These are phyloP conservation scores for Mycothermus thermophilus DNA, from an alignment of 495 filamentous ascomycete genomes.

Conservation along the genomic window DNA sequence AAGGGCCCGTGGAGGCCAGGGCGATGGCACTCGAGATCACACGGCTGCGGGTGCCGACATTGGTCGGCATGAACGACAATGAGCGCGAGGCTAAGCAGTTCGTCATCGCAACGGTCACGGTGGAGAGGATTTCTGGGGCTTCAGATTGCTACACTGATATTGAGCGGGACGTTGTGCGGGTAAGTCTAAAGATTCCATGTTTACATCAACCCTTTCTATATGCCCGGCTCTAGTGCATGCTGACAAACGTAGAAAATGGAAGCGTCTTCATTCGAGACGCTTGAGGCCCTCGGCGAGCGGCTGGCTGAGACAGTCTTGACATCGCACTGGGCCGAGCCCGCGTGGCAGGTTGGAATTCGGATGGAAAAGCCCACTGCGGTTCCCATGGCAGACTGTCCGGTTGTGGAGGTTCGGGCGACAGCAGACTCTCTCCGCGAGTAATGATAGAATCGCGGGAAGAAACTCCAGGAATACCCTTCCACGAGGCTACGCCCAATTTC, in stretches of 20 bases:
- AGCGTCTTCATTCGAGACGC: slow-evolving; percentile 45
- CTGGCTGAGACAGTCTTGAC: slow-evolving; percentile 28
- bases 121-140: slow-evolving; percentile 29
- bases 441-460: no score
- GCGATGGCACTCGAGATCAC: slow-evolving; percentile 18
- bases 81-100: slow-evolving; percentile 46
- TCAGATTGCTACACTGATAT: slow-evolving; percentile 34
- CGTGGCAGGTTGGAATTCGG: slow-evolving; percentile 33
- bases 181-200: slow-evolving; percentile 9
- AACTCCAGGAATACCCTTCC: no score
- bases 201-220: neutral
- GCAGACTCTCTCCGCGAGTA: slow-evolving; percentile 5
- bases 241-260: slow-evolving; percentile 34
- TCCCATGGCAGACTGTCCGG: slow-evolving; percentile 41
- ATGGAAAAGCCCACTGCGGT: slow-evolving; percentile 48
- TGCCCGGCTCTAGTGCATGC: neutral
- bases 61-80: slow-evolving; percentile 48
- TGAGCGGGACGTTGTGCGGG: slow-evolving; percentile 38
- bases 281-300: slow-evolving; percentile 43
- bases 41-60: slow-evolving; percentile 39
- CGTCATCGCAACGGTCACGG: slow-evolving; percentile 38
- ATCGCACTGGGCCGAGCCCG: neutral
- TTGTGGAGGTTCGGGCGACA: slow-evolving; percentile 34
- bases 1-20: slow-evolving; percentile 12
- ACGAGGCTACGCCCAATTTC: no score